Percentiles rank a stretch among this genome's conserved stretches.
These are phyloP conservation scores for Fusarium circinatum DNA, from an alignment of 2,329 filamentous ascomycete genomes.

Conservation along the genomic window DNA sequence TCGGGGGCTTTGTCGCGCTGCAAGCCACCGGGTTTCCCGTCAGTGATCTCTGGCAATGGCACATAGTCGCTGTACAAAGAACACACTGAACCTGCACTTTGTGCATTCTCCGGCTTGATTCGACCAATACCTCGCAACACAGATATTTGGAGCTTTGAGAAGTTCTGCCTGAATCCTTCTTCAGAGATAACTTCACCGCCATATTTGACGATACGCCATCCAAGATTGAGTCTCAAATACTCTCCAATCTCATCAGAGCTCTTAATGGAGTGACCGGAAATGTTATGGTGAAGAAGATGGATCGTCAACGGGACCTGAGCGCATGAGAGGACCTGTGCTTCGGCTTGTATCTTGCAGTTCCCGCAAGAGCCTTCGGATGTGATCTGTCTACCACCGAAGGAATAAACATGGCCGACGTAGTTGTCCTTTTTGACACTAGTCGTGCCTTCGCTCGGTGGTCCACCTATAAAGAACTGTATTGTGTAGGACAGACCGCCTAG, in stretches of 20 bases:
- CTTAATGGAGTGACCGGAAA: rapidly evolving
- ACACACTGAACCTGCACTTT: rapidly evolving
- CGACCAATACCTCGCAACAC: neutral
- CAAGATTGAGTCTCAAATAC: neutral
- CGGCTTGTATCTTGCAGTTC: neutral
- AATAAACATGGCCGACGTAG: neutral
- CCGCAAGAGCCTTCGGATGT: neutral
- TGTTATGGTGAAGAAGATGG: neutral
- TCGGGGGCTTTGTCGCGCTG: neutral
- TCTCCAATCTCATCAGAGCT: neutral
- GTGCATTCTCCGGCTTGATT: neutral
- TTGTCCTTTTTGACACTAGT: neutral
- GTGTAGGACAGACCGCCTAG: neutral
- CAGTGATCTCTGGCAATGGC: rapidly evolving
- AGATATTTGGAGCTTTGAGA: neutral
- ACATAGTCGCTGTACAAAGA: neutral
- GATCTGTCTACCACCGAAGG: neutral
- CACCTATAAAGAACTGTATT: neutral
- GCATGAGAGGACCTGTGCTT: neutral
- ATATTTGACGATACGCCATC: neutral
- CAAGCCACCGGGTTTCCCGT: neutral
- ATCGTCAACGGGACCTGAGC: neutral
- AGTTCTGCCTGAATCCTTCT: neutral
- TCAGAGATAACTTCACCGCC: neutral
- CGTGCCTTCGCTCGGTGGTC: neutral